phyloP scores from a whole-genome alignment of 2,329 filamentous ascomycete species.

The Trichoderma sp. region DNA sequence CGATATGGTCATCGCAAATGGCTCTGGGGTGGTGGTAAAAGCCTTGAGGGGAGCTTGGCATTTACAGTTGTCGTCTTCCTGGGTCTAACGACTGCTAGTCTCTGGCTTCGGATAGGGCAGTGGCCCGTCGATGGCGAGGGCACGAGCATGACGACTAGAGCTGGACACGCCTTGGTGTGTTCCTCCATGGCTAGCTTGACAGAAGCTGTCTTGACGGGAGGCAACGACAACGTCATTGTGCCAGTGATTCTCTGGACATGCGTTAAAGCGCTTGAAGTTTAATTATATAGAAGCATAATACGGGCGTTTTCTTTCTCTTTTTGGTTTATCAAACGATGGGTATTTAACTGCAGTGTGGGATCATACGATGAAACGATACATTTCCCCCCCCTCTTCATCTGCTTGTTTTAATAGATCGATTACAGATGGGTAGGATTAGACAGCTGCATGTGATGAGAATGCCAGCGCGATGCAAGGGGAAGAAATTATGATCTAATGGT shows the following conservation, averaged over 20 bases:
- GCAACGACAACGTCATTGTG: slow-evolving; percentile 97
- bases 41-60: slow-evolving; percentile 79
- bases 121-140: slow-evolving; percentile 61
- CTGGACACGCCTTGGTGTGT: slow-evolving; percentile 70
- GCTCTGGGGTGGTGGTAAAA: slow-evolving; percentile 97
- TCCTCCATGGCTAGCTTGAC: slow-evolving; percentile 82
- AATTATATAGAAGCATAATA: slow-evolving; percentile 25
- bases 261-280: slow-evolving; percentile 72
- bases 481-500: background rate
- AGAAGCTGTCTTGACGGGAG: slow-evolving; percentile 91
- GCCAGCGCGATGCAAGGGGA: background rate
- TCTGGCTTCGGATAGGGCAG: slow-evolving; percentile 73
- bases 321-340: background rate
- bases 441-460: background rate
- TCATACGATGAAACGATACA: background rate
- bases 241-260: slow-evolving; percentile 90
- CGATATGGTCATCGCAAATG: slow-evolving; percentile 86
- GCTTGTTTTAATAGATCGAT: background rate
- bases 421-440: background rate
- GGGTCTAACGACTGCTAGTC: slow-evolving; percentile 67
- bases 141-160: slow-evolving; percentile 28
- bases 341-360: background rate
- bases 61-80: slow-evolving; percentile 77
- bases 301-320: slow-evolving; percentile 21
- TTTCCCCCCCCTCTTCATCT: background rate